Evolutionary conservation across 1,139 yeast species (phyloP), one percentile per base, ranked within the genome.

Genomic region (Arxiozyma slooffiae): DNA sequence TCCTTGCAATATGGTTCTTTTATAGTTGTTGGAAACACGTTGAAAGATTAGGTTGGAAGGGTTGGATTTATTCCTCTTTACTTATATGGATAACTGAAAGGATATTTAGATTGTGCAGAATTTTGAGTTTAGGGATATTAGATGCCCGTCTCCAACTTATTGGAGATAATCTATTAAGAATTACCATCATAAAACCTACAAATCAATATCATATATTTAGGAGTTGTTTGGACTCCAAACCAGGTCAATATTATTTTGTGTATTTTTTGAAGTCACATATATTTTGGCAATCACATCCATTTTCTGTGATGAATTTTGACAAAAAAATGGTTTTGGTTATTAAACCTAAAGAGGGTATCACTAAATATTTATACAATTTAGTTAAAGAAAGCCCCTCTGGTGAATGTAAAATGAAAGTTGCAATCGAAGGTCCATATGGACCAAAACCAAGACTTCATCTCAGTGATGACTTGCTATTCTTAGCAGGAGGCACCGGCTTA

Each of bases 401-500:
- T 18, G 52, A 60, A 6, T 54, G 53, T 1, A 50, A 53, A 16
- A 60, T 70, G 57, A 62, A 67, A 47, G 73, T 79, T 1, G 64
- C 74, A 7, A 62, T 81, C 16, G 88, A 82, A 57, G 88, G 88
- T 0, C 86, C 88, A 0, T 82, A 82, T 59, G 84, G 87, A 55
- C 47, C 53, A 36, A 46, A 72, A 55, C 61, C 79, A 52, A 77
- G 87, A 60, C 62, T 80, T 46, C 74, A 75, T 50, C 71, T 77
- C 50, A 83, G 77, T 61, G 81, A 79, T 48, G 76, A 75, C 49
- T 69, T 75, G 7, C 64, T 82, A 20, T 71, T 84, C 46, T 59
- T 84, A 49, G 80, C 83, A 1, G 85, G 89, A 54, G 92, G 92
- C 47, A 82, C 82, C 53, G 95, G 95, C 57, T 74, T 86, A 55